Base-by-base conservation (phyloP, 352 stramenopile species). In the Phytophthora idaei region DNA sequence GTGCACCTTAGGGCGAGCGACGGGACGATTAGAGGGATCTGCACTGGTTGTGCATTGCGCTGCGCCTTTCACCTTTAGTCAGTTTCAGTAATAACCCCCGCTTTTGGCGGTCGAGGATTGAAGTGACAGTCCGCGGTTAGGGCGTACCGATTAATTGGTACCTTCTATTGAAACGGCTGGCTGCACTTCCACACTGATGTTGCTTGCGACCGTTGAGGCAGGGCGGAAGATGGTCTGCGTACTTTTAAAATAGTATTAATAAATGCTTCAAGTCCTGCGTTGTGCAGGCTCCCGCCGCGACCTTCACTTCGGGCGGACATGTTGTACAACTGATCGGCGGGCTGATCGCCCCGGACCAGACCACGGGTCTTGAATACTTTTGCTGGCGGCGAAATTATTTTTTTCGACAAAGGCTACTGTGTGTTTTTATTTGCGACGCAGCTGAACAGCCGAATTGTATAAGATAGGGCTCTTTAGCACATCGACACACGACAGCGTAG, bases 21-120 rank as follows among this genome's bases (percentile, higher is more conserved):
- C 46, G 54, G 46, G 44, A 17, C 52, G 39, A 17, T 27, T 61
- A 28, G 50, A 56, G 51, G 52, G 50, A 61, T 61, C 50, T 21
- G 42, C 45, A 48, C 42, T 21, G 44, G 9, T 55, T 48, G 5
- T 60, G 48, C 17, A 45, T 27, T 17, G 11, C 28, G 25, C 59
- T 64, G 45, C 60, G 65, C 60, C 60, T 73, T 59, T 73, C 60
- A 31, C 14, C 4, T 36, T 60, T 64, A 69, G 47, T 56, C 36
- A 45, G 46, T 51, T 45, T 27, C 6, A 61, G 51, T 61, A 21
- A 32, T 21, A 17, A 27, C 48, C 49, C 48, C 58, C 58, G 39
- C n/a, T 47, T 66, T 39, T 60, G 49, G 31, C 14, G 28, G 6
- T 11, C 8, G 2, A n/a, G 6, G 8, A 36, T 47, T 47, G 50